phyloP scores from a whole-genome alignment of 768 basidiomycete genomes.

The Xerocomus spinulosus region DNA sequence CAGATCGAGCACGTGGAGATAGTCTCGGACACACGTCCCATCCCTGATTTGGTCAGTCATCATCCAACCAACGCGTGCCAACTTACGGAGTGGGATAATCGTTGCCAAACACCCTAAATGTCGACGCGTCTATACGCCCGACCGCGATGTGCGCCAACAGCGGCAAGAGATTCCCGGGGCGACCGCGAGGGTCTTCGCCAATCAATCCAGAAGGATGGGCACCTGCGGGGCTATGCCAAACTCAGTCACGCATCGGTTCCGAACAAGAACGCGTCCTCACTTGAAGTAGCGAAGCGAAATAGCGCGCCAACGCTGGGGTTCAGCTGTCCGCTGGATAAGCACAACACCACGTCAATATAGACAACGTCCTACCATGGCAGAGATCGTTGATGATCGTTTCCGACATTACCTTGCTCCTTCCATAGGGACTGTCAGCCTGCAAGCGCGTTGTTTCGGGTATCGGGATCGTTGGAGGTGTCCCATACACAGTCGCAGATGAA shows the following conservation, averaged over 20 bases:
- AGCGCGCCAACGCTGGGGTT: constrained; percentile 67
- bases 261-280: constrained; percentile 38
- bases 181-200: constrained; percentile 94
- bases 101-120: constrained; percentile 86
- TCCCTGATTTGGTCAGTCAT: constrained; percentile 47
- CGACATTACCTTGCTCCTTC: constrained; percentile 92
- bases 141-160: constrained; percentile 92
- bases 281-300: constrained; percentile 97
- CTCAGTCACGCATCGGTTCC: background rate
- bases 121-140: constrained; percentile 70
- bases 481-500: constrained; percentile 97
- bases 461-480: constrained; percentile 85
- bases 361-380: constrained; percentile 55
- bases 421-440: constrained; percentile 89
- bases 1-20: constrained; percentile 89
- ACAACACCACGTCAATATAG: background rate
- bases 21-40: constrained; percentile 97
- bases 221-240: constrained; percentile 76
- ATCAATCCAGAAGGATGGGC: constrained; percentile 94
- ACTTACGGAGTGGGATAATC: constrained; percentile 92
- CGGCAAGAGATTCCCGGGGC: constrained; percentile 92
- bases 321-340: constrained; percentile 43
- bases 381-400: constrained; percentile 89
- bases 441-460: constrained; percentile 90
- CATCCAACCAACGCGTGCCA: background rate